phyloP scores from a whole-genome alignment of 768 basidiomycete genomes.

The Pleurotus tuoliensis region DNA sequence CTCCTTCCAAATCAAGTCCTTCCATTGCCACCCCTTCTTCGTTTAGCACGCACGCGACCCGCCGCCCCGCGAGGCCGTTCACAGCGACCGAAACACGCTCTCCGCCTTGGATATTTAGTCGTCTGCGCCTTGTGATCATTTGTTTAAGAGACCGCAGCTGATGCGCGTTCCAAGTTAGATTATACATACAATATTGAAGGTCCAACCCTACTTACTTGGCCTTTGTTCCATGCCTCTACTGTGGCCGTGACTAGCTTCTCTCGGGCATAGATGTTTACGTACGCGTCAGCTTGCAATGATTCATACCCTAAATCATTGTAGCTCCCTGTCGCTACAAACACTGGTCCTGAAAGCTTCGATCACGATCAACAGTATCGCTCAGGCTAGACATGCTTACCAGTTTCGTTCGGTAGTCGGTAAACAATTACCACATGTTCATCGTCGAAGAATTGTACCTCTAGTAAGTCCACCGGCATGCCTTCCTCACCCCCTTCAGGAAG shows the following conservation, averaged over 20 bases:
- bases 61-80: conserved; percentile 71
- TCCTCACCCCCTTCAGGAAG: conserved; percentile 33
- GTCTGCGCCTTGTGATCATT: conserved; percentile 55
- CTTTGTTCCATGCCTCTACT: conserved; percentile 52
- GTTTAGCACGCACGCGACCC: conserved; percentile 75
- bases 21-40: conserved; percentile 60
- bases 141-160: conserved; percentile 48
- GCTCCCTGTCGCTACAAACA: conserved; percentile 59
- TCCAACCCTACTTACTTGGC: conserved; percentile 50
- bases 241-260: conserved; percentile 64
- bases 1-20: conserved; percentile 74
- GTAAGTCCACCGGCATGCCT: conserved; percentile 38
- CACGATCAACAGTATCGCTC: conserved; percentile 28
- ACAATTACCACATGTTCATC: conserved; percentile 65
- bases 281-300: conserved; percentile 38
- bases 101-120: conserved; percentile 45
- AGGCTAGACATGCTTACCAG: conserved; percentile 41
- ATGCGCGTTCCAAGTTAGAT: conserved; percentile 6
- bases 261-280: conserved; percentile 53
- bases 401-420: conserved; percentile 43
- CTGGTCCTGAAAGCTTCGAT: conserved; percentile 40
- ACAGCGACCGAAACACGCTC: conserved; percentile 60
- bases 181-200: neutral
- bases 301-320: conserved; percentile 63
- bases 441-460: conserved; percentile 79